These are phyloP conservation scores for Corymbia calophylla DNA, from an alignment of 441 rosid species.

Conservation along the genomic window DNA sequence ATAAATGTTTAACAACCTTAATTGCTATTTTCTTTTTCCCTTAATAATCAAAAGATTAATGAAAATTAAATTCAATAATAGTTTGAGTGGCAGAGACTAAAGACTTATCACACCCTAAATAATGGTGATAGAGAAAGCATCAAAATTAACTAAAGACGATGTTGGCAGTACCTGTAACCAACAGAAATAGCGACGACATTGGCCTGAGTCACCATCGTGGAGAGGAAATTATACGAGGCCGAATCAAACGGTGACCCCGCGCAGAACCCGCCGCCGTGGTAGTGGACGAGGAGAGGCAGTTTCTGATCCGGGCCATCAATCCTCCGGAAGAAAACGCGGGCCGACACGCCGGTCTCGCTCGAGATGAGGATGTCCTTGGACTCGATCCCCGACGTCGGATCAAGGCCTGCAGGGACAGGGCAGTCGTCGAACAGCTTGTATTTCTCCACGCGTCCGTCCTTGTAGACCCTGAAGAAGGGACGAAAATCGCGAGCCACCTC, in stretches of 20 bases:
- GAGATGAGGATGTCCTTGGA: conserved; percentile 22
- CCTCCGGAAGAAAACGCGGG: conserved; percentile 20
- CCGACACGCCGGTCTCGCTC: conserved; percentile 7
- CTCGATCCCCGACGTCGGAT: conserved; percentile 18
- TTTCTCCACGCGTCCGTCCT: conserved; percentile 6
- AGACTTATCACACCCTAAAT: neutral
- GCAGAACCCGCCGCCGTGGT: conserved; percentile 38
- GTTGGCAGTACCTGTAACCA: conserved; percentile 6
- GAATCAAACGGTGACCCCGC: conserved; percentile 16
- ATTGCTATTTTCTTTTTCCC: too few relatives aligned
- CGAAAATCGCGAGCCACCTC: conserved; percentile 8
- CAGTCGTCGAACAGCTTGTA: neutral
- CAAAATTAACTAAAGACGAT: neutral
- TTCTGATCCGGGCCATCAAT: neutral
- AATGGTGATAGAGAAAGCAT: neutral
- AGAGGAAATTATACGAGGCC: neutral
- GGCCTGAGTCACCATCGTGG: conserved; percentile 5
- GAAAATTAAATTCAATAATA: neutral
- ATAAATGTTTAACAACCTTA: too few relatives aligned
- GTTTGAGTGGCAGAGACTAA: neutral
- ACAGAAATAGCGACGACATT: conserved; percentile 14
- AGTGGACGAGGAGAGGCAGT: conserved; percentile 33
- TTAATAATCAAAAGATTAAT: too few relatives aligned
- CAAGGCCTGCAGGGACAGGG: conserved; percentile 12
- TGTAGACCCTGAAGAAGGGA: conserved; percentile 7